A percentile compares a stretch with the other conserved stretches of the same genome.
These are phyloP conservation scores for Solanum ahanhuiri DNA, from an alignment of 257 asterid genomes.

Conservation along the genomic window DNA sequence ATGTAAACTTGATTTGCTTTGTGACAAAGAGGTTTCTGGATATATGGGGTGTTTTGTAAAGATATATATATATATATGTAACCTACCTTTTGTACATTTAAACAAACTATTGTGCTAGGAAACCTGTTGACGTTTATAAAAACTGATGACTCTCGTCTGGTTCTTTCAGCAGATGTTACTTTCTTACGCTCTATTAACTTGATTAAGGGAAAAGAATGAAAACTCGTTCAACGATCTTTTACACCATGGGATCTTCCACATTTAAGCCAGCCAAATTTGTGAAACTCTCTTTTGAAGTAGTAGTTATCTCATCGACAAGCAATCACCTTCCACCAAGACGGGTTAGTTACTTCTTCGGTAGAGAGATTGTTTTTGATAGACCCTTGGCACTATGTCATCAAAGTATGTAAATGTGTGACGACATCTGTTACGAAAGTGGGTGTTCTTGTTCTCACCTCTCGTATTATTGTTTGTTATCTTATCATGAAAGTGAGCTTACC, in stretches of 20 bases:
- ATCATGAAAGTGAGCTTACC: neutral
- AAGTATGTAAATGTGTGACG: neutral
- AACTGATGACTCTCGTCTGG: neutral
- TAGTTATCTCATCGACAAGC: too few relatives aligned
- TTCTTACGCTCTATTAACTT: neutral
- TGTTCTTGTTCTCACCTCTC: neutral
- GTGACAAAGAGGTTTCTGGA: neutral
- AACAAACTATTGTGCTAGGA: neutral
- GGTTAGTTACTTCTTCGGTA: neutral
- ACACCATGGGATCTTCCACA: neutral
- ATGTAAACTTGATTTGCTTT: neutral
- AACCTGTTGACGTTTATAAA: neutral
- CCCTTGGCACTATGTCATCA: neutral
- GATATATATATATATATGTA: neutral
- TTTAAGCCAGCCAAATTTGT: neutral
- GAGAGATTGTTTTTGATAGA: neutral
- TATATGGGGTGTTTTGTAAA: neutral
- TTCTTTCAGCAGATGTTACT: neutral
- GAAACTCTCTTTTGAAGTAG: neutral
- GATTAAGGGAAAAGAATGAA: neutral
- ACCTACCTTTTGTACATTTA: neutral
- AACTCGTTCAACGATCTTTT: neutral
- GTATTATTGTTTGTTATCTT: neutral
- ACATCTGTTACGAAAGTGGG: neutral
- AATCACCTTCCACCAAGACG: neutral